These are phyloP conservation scores for Isatis tinctoria DNA, from an alignment of 345 rosid genomes.

Conservation along the genomic window DNA sequence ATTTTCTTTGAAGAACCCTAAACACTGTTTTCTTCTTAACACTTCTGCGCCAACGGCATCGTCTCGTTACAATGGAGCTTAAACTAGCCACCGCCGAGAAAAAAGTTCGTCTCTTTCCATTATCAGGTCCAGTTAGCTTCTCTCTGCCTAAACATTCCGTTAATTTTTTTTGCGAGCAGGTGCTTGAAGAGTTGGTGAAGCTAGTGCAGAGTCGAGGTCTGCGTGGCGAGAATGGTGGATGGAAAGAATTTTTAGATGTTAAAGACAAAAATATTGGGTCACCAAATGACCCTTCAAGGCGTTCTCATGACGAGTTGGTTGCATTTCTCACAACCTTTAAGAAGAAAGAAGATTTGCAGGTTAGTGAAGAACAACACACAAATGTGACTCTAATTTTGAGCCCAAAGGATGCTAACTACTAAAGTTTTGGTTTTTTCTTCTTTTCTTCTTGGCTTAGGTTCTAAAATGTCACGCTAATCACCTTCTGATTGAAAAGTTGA, in stretches of 20 bases:
- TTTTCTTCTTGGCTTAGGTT: conserved; percentile 29
- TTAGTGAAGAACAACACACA: not conserved
- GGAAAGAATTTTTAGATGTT: conserved; percentile 60
- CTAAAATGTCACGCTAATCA: conserved; percentile 38
- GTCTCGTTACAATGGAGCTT: conserved; percentile 2
- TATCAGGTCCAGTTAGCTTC: not conserved
- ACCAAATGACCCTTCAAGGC: conserved; percentile 54
- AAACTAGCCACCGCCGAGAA: conserved; percentile 3
- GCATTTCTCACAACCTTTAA: conserved; percentile 55
- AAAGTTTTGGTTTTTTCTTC: not conserved
- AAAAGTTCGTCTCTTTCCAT: not conserved
- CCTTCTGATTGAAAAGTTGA: conserved; percentile 29
- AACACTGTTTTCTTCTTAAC: too few relatives aligned
- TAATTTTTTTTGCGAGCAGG: conserved; percentile 20
- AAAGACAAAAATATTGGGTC: conserved; percentile 43
- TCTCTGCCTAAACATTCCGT: not conserved
- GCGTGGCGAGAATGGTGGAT: conserved; percentile 44
- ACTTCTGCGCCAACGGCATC: not conserved
- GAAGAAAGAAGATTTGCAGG: conserved; percentile 22
- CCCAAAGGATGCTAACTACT: not conserved
- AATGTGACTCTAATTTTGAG: not conserved
- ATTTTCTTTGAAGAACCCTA: too few relatives aligned
- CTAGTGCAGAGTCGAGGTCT: conserved; percentile 45
- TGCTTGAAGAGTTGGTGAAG: conserved; percentile 58
- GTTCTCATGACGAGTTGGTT: conserved; percentile 36